These are phyloP conservation scores for Solanum lycopersicoides DNA, from an alignment of 257 asterid species.

Conservation along the genomic window DNA sequence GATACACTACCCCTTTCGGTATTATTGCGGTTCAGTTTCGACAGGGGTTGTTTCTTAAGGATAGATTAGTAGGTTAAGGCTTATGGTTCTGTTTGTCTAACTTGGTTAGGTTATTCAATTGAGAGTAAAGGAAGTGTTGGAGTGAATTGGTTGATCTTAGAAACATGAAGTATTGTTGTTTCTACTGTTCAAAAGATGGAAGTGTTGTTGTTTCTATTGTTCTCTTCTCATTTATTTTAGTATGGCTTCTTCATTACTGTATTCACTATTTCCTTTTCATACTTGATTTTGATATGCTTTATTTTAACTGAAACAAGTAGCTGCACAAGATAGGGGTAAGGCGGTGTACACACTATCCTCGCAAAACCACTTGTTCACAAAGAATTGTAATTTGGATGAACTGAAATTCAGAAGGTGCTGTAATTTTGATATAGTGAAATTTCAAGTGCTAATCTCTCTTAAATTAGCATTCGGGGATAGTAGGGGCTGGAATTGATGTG, in stretches of 20 bases:
- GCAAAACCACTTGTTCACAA: not conserved
- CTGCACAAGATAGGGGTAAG: no score
- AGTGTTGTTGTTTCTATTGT: not conserved
- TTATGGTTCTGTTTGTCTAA: not conserved
- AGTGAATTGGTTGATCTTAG: not conserved
- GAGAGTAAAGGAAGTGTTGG: not conserved
- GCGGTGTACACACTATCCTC: no score
- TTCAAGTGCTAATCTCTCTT: not conserved
- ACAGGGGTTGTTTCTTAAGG: not conserved
- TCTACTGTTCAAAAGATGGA: not conserved
- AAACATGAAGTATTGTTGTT: not conserved
- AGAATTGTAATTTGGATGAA: not conserved
- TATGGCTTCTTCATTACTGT: not conserved
- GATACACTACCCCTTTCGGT: not conserved
- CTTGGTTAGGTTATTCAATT: not conserved
- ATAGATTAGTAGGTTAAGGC: not conserved
- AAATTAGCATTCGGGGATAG: not conserved
- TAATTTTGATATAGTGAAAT: not conserved
- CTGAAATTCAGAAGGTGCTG: not conserved
- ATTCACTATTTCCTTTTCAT: not conserved
- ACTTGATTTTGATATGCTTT: not conserved
- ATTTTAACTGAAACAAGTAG: not conserved
- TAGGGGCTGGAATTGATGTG: not conserved
- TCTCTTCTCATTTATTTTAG: not conserved
- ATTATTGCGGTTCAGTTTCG: not conserved